Conservation (phyloP, 495 filamentous ascomycete species). For the Hypoxylon trugodes region DNA sequence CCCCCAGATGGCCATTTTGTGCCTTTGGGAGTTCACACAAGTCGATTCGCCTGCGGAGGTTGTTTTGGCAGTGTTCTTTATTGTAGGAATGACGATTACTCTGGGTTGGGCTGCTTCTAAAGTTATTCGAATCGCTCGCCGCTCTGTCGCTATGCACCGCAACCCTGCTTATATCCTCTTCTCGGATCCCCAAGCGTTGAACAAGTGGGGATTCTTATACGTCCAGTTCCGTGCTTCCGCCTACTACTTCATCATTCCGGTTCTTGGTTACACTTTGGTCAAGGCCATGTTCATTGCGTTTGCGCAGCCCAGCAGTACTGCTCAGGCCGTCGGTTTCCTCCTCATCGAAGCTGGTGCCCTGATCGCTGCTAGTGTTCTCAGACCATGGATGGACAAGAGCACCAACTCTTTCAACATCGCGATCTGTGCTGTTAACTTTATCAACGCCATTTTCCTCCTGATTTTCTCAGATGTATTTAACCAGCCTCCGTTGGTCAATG, state of each 20-base stretch:
- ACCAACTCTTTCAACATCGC: slow-evolving; percentile 97
- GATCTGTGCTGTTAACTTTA: slow-evolving; percentile 87
- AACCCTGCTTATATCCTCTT: slow-evolving; percentile 98
- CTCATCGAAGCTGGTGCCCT: slow-evolving; percentile 85
- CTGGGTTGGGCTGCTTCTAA: slow-evolving; percentile 90
- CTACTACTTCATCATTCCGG: slow-evolving; percentile 94
- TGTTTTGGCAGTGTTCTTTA: slow-evolving; percentile 87
- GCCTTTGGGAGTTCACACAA: slow-evolving; percentile 92
- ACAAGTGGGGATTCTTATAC: slow-evolving; percentile 99
- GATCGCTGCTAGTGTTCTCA: slow-evolving; percentile 78
- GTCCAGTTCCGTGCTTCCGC: slow-evolving; percentile 96
- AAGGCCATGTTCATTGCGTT: slow-evolving; percentile 94
- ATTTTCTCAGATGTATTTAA: slow-evolving; percentile 85
- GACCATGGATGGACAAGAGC: slow-evolving; percentile 99
- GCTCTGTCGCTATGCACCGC: slow-evolving; percentile 89
- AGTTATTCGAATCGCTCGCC: slow-evolving; percentile 86
- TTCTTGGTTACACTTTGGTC: slow-evolving; percentile 79
- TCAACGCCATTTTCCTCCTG: slow-evolving; percentile 87
- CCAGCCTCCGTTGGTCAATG: slow-evolving; percentile 84
- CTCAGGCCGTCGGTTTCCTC: slow-evolving; percentile 85
- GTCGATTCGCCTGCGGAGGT: slow-evolving; percentile 88
- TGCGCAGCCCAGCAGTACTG: slow-evolving; percentile 73
- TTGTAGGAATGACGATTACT: slow-evolving; percentile 80
- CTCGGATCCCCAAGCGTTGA: slow-evolving; percentile 88
- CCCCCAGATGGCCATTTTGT: slow-evolving; percentile 90